phyloP scores from a whole-genome alignment of 2,329 filamentous ascomycete genomes.

The Arthrobotrys musiformis region DNA sequence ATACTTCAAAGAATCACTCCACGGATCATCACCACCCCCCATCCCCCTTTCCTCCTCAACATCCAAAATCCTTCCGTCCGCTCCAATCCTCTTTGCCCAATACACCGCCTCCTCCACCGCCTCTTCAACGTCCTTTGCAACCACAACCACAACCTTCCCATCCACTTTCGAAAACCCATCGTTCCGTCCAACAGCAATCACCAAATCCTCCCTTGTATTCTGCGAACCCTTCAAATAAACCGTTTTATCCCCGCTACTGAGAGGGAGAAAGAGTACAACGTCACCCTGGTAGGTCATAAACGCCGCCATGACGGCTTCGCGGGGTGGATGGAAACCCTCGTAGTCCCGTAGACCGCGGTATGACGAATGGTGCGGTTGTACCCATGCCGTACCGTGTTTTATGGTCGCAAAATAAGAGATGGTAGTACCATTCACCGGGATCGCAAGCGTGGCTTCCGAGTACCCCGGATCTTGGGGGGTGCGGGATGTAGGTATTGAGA shows the following conservation, averaged over 20 bases:
- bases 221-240: conserved; percentile 44
- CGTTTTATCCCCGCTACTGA: conserved; percentile 27
- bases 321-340: conserved; percentile 39
- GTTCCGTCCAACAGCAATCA: conserved; percentile 45
- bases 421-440: conserved; percentile 4
- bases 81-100: conserved; percentile 35
- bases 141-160: conserved; percentile 32
- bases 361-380: conserved; percentile 37
- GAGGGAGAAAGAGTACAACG: conserved; percentile 36
- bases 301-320: conserved; percentile 27
- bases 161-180: conserved; percentile 16
- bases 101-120: conserved; percentile 42
- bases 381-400: conserved; percentile 49
- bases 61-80: neutral
- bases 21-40: conserved; percentile 25
- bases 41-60: neutral
- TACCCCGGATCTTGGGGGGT: conserved; percentile 10
- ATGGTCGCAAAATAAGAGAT: conserved; percentile 44
- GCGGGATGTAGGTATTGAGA: conserved; percentile 18
- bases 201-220: conserved; percentile 1
- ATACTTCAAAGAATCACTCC: conserved; percentile 81
- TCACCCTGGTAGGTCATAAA: conserved; percentile 34
- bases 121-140: conserved; percentile 26
- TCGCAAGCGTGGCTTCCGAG: conserved; percentile 10
- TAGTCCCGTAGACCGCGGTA: conserved; percentile 16